A percentile compares a stretch with the other conserved stretches of the same genome.
Evolutionary conservation across 495 filamentous ascomycete genomes (phyloP).

Genomic region (Penicillium antarcticum): DNA sequence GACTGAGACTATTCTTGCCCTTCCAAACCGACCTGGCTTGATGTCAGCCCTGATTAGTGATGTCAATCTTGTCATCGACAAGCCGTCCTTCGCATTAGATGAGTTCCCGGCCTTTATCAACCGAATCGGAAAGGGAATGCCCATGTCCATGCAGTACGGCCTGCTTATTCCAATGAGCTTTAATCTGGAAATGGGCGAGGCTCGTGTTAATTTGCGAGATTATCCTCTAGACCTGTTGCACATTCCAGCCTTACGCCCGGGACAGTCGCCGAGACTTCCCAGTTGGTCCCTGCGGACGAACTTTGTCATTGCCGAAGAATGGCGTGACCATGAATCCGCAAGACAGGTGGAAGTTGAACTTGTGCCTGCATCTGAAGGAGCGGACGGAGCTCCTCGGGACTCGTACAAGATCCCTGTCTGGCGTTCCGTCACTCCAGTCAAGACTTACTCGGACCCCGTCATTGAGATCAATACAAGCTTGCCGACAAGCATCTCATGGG

Average conservation of each 20-base stretch:
- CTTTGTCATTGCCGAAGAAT: conserved; percentile 97
- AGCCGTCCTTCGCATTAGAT: conserved; percentile 81
- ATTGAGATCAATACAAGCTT: conserved; percentile 90
- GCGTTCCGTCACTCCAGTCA: conserved; percentile 89
- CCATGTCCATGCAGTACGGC: conserved; percentile 81
- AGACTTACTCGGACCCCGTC: conserved; percentile 89
- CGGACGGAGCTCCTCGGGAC: conserved; percentile 33
- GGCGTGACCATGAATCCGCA: conserved; percentile 69
- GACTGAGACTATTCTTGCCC: conserved; percentile 78
- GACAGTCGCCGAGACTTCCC: conserved; percentile 75
- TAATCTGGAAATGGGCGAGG: conserved; percentile 88
- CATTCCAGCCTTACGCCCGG: conserved; percentile 75
- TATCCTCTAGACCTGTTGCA: conserved; percentile 93
- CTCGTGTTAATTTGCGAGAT: conserved; percentile 77
- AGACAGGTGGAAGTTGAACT: conserved; percentile 81
- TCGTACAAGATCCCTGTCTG: conserved; percentile 82
- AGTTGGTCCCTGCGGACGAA: conserved; percentile 83
- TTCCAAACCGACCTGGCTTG: conserved; percentile 82
- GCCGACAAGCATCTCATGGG: conserved; percentile 93
- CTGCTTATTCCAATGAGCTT: conserved; percentile 87
- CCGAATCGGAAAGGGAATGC: conserved; percentile 92
- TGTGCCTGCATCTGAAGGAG: conserved; percentile 63
- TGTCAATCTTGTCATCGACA: conserved; percentile 81
- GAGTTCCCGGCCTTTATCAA: conserved; percentile 82
- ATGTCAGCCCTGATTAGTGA: conserved; percentile 81